Conservation (phyloP, 2,329 filamentous ascomycete genomes). For the Periconia sp. region DNA sequence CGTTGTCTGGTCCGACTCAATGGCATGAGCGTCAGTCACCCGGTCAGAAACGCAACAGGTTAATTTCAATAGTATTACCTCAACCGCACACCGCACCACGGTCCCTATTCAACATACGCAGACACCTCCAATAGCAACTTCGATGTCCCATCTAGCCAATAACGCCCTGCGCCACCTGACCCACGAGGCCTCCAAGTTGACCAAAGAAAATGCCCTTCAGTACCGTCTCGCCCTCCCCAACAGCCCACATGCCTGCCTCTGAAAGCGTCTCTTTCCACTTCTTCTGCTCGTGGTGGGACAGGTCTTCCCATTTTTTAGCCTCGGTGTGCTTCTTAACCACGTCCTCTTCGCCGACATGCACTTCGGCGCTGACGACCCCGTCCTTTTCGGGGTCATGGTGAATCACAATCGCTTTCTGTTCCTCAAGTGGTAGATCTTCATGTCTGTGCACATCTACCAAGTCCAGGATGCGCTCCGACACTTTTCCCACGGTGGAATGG, state of each 20-base stretch:
- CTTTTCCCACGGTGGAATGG: constrained; percentile 27
- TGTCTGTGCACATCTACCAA: constrained; percentile 31
- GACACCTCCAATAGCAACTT: neutral
- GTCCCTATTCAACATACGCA: neutral
- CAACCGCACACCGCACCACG: neutral
- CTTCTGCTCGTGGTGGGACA: constrained; percentile 63
- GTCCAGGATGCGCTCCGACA: constrained; percentile 35
- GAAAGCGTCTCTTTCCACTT: constrained; percentile 70
- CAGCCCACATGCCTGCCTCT: constrained; percentile 76
- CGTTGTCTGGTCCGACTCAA: neutral
- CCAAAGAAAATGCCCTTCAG: constrained; percentile 78
- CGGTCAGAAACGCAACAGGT: neutral
- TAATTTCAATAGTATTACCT: neutral
- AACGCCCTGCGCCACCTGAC: constrained; percentile 38
- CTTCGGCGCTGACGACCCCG: constrained; percentile 44
- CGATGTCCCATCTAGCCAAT: constrained; percentile 15
- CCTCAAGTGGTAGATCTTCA: constrained; percentile 6
- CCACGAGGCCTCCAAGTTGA: constrained; percentile 64
- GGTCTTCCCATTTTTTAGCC: constrained; percentile 70
- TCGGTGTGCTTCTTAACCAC: constrained; percentile 43
- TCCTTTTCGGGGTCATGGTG: constrained; percentile 40
- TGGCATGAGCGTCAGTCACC: neutral
- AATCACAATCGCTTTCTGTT: constrained; percentile 46
- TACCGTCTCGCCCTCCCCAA: constrained; percentile 74
- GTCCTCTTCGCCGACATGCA: constrained; percentile 37